A percentile compares a stretch with the other conserved stretches of the same genome.
These are phyloP conservation scores for Wickerhamomyces bovis DNA, from an alignment of 805 yeast species.

Conservation along the genomic window DNA sequence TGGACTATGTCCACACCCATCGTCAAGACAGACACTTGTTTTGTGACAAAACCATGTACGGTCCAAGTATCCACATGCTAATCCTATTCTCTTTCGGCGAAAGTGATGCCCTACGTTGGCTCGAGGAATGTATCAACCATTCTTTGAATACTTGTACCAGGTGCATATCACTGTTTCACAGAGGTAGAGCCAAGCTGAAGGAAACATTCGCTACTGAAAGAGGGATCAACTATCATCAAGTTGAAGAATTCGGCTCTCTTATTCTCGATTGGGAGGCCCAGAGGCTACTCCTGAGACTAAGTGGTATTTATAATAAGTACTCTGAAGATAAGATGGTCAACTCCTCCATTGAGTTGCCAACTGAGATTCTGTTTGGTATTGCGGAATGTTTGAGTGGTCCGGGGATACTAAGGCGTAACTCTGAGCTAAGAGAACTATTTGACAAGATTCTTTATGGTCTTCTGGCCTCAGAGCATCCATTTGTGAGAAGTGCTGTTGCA, in stretches of 20 bases:
- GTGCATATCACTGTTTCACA: conserved; percentile 50
- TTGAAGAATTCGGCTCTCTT: conserved; percentile 16
- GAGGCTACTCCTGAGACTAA: conserved; percentile 11
- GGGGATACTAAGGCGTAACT: conserved; percentile 36
- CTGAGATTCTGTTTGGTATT: conserved; percentile 23
- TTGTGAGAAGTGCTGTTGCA: conserved; percentile 18
- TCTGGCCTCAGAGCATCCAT: conserved; percentile 24
- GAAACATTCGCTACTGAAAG: conserved; percentile 47
- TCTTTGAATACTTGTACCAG: conserved; percentile 43
- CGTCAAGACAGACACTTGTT: conserved; percentile 41
- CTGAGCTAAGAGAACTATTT: conserved; percentile 31
- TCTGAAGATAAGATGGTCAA: not conserved
- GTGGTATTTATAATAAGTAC: not conserved
- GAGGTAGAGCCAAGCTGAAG: conserved; percentile 45
- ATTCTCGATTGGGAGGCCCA: conserved; percentile 24
- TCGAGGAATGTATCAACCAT: conserved; percentile 32
- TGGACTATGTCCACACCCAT: conserved; percentile 28
- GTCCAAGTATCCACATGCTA: conserved; percentile 47
- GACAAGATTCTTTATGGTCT: conserved; percentile 29
- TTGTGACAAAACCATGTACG: conserved; percentile 44
- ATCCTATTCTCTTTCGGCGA: conserved; percentile 57
- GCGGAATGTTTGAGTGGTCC: conserved; percentile 51
- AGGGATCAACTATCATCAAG: conserved; percentile 27
- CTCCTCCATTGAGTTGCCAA: conserved; percentile 8
- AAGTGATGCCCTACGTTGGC: conserved; percentile 38